Base-by-base conservation (phyloP, 2,329 filamentous ascomycete genomes). In the Penicillium brevicompactum region DNA sequence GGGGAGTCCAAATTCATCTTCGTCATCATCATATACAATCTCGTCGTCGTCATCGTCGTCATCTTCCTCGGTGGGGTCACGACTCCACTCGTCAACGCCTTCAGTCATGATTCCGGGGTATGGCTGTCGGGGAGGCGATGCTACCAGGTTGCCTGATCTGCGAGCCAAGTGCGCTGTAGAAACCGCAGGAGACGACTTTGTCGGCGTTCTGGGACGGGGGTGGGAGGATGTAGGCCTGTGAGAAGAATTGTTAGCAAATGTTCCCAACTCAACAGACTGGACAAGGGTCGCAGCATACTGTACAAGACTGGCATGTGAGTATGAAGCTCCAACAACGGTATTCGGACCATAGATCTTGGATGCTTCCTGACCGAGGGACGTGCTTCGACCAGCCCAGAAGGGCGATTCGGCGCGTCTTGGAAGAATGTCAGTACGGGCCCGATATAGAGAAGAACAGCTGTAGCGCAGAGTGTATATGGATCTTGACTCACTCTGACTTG, bases 221-320 rank as follows among this genome's bases (percentile, higher is more conserved):
- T 47, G 59, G 55, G 55, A 55, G 38, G 62, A 54, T 21, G 56
- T 50, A 30, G 53, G 53, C 60, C 58, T 64, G 31, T 50, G 50
- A 22, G 45, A 47, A 40, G 46, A 47, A 55, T 45, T 21, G 55
- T 67, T 46, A 65, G 56, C 40, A 18, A 42, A 21, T 21, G 21
- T 56, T 63, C 32, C 53, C 24, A 8, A 27, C 24, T 27, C 24
- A 27, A 27, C 24, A 8, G 24, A 27, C 8, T 27, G 8, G 5
- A 27, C 4, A 37, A 38, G 24, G 21, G 14, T 38, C 11, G 24
- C 18, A 18, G 58, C 61, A 32, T 93, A 89, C 75, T 93, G 96
- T 66, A 97, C 82, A 70, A 96, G 91, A 76, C 97, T 92, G 27
- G 93, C 91, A 75, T 99, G 94, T 13, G 94, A 97, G 73, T 99